Percentiles rank a stretch among this genome's conserved stretches.
phyloP scores from a whole-genome alignment of 148 eudicot genomes.

The Dianthus caryophyllus region DNA sequence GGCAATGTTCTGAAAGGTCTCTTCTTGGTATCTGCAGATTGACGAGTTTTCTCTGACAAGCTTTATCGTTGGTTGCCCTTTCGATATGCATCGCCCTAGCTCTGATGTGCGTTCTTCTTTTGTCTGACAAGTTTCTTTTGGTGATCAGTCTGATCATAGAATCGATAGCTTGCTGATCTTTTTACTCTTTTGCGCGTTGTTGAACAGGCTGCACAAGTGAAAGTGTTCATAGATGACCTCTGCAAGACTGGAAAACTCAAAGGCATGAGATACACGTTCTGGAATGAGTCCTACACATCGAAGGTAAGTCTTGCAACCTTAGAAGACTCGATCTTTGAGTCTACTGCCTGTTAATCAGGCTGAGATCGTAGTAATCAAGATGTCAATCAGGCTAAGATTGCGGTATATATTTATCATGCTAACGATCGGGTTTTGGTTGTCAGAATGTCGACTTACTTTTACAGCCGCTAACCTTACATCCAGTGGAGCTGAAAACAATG shows the following conservation, averaged over 20 bases:
- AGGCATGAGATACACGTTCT: constrained; percentile 68
- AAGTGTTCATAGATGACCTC: constrained; percentile 64
- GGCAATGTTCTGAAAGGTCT: background rate
- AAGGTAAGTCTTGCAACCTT: constrained; percentile 43
- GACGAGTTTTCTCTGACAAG: constrained; percentile 52
- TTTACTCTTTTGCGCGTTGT: constrained; percentile 11
- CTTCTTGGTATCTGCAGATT: constrained; percentile 41
- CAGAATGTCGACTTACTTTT: constrained; percentile 70
- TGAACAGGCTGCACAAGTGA: constrained; percentile 65
- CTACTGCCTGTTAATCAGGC: background rate
- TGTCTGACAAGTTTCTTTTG: too few species aligned
- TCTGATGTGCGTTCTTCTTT: constrained; percentile 40
- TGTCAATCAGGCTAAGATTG: background rate
- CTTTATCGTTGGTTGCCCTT: constrained; percentile 72
- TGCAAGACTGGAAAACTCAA: constrained; percentile 63
- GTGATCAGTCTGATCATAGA: background rate
- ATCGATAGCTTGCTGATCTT: background rate
- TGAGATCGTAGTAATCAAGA: background rate
- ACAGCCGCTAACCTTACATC: constrained; percentile 61
- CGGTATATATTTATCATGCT: background rate
- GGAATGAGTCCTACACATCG: constrained; percentile 84
- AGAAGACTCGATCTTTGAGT: background rate
- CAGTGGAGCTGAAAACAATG: constrained; percentile 55
- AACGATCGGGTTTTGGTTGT: constrained; percentile 2
- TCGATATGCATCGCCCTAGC: constrained; percentile 34